phyloP scores from a whole-genome alignment of 176 grass and related monocot genomes.

The Bonia amplexicaulis region DNA sequence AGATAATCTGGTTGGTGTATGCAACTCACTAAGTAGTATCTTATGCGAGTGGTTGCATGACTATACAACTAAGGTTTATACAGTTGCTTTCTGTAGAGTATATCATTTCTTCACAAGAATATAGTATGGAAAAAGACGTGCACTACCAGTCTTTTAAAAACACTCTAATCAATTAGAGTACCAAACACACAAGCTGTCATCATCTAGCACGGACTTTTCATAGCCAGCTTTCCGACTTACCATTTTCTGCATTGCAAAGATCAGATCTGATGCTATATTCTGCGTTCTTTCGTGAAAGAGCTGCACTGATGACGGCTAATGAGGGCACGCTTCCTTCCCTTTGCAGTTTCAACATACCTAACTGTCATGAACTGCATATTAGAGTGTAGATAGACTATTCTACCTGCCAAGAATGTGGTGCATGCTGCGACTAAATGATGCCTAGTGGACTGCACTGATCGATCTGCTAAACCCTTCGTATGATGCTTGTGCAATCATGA shows the following conservation, averaged over 20 bases:
- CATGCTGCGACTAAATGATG: conserved; percentile 13
- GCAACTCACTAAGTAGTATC: background rate
- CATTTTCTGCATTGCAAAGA: background rate
- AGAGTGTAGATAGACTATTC: background rate
- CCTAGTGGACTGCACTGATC: conserved; percentile 4
- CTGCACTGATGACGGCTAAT: conserved; percentile 26
- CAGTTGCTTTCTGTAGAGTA: background rate
- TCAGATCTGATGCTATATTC: background rate
- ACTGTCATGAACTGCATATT: background rate
- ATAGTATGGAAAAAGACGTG: background rate
- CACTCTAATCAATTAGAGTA: background rate
- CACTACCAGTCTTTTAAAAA: background rate
- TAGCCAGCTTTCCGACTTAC: conserved; percentile 6
- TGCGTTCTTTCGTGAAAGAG: conserved; percentile 3
- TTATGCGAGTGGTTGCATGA: background rate
- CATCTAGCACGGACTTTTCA: background rate
- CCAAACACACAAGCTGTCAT: background rate
- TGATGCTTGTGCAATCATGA: conserved; percentile 30
- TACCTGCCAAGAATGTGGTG: background rate
- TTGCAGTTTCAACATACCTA: conserved; percentile 23
- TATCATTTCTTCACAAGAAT: background rate
- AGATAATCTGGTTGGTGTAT: no score
- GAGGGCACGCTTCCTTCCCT: conserved; percentile 25
- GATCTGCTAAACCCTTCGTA: background rate
- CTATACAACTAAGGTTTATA: background rate